Evolutionary conservation across 768 basidiomycete genomes (phyloP), one percentile per base, ranked within the genome.

Genomic region (Phallus indusiatus): DNA sequence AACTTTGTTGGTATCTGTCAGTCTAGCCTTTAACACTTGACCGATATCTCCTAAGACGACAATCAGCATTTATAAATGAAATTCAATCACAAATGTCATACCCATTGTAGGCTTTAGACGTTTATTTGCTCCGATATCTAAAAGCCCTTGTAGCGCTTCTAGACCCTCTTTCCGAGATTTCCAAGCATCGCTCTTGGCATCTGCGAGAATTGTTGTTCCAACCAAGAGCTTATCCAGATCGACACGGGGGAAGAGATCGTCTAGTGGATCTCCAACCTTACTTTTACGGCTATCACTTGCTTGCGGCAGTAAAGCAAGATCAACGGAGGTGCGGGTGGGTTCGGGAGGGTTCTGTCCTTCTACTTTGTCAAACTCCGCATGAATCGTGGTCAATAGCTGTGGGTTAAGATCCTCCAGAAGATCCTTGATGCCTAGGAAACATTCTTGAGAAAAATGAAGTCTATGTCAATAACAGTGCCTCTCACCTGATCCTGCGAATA

Each of bases 81-180:
- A 14, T 50, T 36, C n/a, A n/a, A n/a, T n/a, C n/a, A 34, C 5
- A 21, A 64, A 22, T 4, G 35, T 62, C 80, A 63, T 69, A 90
- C 93, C 91, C 85, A 99, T 91, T 9, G 74, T 80, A 21, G 91
- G 80, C 71, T 97, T 97, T 59, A 99, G 69, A 16, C 96, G 84
- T 66, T 95, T 95, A 70, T 98, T 98, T 47, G 82, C 78, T 53
- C 90, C 90, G 72, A 93, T 88, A 67, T 98, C 94, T 35, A 99
- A 73, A 60, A 92, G 80, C 0, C 81, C 83, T 66, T 91, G 87
- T 17, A 98, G 70, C 0, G 77, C 75, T 70, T 98, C 96, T 60
- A 98, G 76, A 2, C 90, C 94, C 66, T 97, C 95, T 70, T 99
- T 99, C 73, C 94, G 87, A 1, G 82, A 84, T 74, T 98, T 98